Conservation (phyloP, 2,329 filamentous ascomycete species). For the Coleophoma cylindrospora region DNA sequence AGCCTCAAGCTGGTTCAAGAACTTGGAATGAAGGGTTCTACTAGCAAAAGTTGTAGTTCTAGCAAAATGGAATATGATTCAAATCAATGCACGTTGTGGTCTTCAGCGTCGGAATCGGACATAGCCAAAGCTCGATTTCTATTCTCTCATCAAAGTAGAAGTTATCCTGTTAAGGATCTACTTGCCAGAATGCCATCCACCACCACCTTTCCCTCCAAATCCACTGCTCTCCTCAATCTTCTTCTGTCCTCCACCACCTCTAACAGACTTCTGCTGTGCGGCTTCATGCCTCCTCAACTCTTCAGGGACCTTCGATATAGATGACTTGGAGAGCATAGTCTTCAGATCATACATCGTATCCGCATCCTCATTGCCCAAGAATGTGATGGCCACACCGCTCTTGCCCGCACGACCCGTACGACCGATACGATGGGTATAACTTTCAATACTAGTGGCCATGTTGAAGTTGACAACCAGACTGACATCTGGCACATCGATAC, state of each 20-base stretch:
- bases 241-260: slow-evolving; percentile 36
- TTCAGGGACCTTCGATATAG: slow-evolving; percentile 84
- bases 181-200: slow-evolving; percentile 11
- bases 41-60: no score
- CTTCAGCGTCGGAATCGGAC: no score
- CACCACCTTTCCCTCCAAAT: slow-evolving; percentile 31
- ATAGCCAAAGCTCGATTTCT: no score
- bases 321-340: slow-evolving; percentile 90
- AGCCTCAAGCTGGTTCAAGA: no score
- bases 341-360: slow-evolving; percentile 93
- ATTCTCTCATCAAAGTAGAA: no score
- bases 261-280: slow-evolving; percentile 74
- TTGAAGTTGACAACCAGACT: slow-evolving; percentile 97
- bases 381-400: slow-evolving; percentile 93
- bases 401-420: slow-evolving; percentile 97
- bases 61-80: no score
- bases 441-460: slow-evolving; percentile 90
- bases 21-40: no score
- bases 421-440: slow-evolving; percentile 94
- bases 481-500: slow-evolving; percentile 96
- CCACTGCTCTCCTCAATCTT: slow-evolving; percentile 35
- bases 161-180: no score
- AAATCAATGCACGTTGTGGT: no score
- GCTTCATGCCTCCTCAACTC: slow-evolving; percentile 86
- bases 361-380: slow-evolving; percentile 82